Evolutionary conservation across 1,284 basidiomycete species (phyloP), one percentile per base, ranked within the genome.

Genomic region (Cystobasidiaceae sp.): DNA sequence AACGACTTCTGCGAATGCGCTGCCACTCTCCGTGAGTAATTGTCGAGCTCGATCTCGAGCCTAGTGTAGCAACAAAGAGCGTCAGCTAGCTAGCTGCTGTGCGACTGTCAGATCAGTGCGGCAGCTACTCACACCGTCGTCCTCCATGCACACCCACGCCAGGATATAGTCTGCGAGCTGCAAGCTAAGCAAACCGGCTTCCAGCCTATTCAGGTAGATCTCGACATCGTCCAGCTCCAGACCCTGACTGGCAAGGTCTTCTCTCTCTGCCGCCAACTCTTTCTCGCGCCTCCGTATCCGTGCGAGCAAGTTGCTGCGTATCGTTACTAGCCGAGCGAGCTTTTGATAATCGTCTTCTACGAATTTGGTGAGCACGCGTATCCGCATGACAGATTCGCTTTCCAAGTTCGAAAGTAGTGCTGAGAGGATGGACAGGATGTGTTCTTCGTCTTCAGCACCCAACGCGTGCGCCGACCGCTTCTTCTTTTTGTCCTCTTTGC

Each of bases 141-240:
- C 96, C 78, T 99, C 96, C 92, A 97, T 96, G 64, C 85, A 83
- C 28, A 97, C 78, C 96, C 96, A 99, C 0, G 89, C 93, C 28
- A 97, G 77, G 54, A 97, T 86, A 69, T 93, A 96, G 77, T 97
- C 94, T 23, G 90, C 83, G 17, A 87, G 88, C 74, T 98, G 94
- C 9, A 98, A 77, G 1, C 87, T 88, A 74, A 89, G 93, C 34
- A 97, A 78, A 0, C 94, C 96, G 1, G 85, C 84, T 62, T 96
- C 92, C 27, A 97, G 78, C 43, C 88, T 83, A 19, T 85, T 83
- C 21, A 97, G 78, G 77, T 97, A 97, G 81, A 86, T 87, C 30
- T 85, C 76, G 37, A 88, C 87, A 71, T 89, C 85, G 67, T 88
- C 83, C 11, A 85, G 73, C 66, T 84, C 83, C 49, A 87, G 85